Conservation (phyloP, 2,329 filamentous ascomycete genomes). For the Clonostachys chloroleuca region DNA sequence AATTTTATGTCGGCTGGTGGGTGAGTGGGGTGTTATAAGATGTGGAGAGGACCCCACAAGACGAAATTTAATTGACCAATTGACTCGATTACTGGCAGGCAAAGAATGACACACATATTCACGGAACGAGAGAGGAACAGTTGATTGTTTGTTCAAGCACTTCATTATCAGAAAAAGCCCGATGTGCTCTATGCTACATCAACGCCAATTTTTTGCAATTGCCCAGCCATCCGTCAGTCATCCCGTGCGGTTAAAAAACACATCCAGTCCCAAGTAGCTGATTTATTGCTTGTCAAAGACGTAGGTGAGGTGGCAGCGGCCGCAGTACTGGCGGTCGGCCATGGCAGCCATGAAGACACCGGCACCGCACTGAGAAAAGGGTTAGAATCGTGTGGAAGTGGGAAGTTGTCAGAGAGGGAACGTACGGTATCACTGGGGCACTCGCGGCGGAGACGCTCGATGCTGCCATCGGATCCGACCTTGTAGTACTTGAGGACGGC, state of each 20-base stretch:
- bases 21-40: too few species aligned
- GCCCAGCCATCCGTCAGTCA: background rate
- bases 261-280: conserved; percentile 1
- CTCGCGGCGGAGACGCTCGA: conserved; percentile 97
- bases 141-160: background rate
- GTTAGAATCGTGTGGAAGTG: background rate
- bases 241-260: conserved; percentile 4
- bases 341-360: conserved; percentile 99
- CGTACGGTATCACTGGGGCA: conserved; percentile 87
- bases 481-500: conserved; percentile 99
- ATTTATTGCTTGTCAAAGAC: conserved; percentile 65
- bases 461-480: conserved; percentile 99
- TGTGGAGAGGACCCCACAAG: too few species aligned
- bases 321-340: conserved; percentile 99
- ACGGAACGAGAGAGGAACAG: background rate
- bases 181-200: conserved; percentile 20
- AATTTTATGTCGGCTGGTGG: background rate
- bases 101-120: background rate
- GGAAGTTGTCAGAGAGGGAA: conserved; percentile 10
- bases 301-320: conserved; percentile 69
- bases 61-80: too few species aligned
- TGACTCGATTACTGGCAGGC: background rate
- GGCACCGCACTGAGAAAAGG: conserved; percentile 74
- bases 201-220: conserved; percentile 15
- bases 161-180: conserved; percentile 2